phyloP scores from a whole-genome alignment of 116 monocot species.

The Phalaenopsis hybrid region DNA sequence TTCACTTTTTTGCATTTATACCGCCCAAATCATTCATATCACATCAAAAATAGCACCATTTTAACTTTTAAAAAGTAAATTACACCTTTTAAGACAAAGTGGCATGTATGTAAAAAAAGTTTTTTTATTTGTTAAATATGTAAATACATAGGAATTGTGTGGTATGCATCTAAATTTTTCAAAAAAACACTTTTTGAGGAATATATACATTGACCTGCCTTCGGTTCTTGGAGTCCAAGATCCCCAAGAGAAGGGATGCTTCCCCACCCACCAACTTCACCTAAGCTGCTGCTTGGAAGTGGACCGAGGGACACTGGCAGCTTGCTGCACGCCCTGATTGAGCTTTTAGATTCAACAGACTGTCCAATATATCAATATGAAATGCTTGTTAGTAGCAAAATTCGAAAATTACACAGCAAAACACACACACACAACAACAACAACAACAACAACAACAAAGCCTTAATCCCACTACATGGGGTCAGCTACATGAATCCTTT shows the following conservation, averaged over 20 bases:
- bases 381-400: not conserved
- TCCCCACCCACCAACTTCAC: conserved; percentile 68
- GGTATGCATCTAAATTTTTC: too few relatives aligned
- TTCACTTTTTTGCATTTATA: too few relatives aligned
- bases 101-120: too few relatives aligned
- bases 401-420: not conserved
- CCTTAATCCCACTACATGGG: too few relatives aligned
- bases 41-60: too few relatives aligned
- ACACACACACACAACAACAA: not conserved
- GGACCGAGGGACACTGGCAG: conserved; percentile 67
- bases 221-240: conserved; percentile 41
- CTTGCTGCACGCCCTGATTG: conserved; percentile 61
- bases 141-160: too few relatives aligned
- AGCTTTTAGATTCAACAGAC: conserved; percentile 78
- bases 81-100: too few relatives aligned
- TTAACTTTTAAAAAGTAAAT: too few relatives aligned
- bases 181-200: too few relatives aligned
- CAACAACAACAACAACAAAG: not conserved
- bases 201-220: conserved; percentile 29
- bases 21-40: too few relatives aligned
- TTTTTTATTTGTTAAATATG: too few relatives aligned
- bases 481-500: too few relatives aligned
- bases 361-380: conserved; percentile 18
- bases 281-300: conserved; percentile 34
- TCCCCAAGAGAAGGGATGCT: conserved; percentile 47